These are phyloP conservation scores for Ophiocordyceps camponoti-floridani DNA, from an alignment of 2,329 filamentous ascomycete species.

Conservation along the genomic window DNA sequence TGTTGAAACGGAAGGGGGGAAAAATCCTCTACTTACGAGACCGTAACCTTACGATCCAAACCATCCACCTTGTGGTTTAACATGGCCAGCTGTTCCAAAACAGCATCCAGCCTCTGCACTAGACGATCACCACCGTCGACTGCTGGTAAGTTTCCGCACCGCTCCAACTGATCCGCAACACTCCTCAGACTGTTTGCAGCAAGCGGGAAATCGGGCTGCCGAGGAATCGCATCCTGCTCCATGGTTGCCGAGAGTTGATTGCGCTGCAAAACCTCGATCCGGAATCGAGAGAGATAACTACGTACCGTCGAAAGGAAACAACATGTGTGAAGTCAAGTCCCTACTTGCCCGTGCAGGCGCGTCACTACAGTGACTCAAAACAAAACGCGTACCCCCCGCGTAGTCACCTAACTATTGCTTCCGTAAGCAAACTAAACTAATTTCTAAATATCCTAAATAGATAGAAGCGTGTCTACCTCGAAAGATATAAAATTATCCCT, in stretches of 20 bases:
- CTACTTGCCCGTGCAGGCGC: no score
- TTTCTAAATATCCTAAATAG: no score
- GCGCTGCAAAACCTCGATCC: no score
- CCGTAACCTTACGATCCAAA: neutral
- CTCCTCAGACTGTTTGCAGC: neutral
- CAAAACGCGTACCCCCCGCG: no score
- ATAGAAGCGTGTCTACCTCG: no score
- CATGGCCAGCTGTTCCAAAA: neutral
- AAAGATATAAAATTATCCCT: no score
- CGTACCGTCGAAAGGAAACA: no score
- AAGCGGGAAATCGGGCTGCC: neutral
- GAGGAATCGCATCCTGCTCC: neutral
- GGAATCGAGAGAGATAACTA: no score
- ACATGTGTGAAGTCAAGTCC: no score
- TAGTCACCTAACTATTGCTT: no score
- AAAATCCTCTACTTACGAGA: neutral
- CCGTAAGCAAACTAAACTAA: no score
- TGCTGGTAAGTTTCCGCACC: neutral
- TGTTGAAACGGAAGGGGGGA: neutral
- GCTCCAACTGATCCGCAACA: neutral
- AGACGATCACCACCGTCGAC: neutral
- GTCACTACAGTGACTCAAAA: neutral
- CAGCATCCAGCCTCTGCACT: neutral
- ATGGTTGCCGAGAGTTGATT: neutral
- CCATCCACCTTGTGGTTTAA: neutral